Percentiles rank a stretch among this genome's conserved stretches.
phyloP scores from a whole-genome alignment of 805 yeast genomes.

The Wickerhamiella domercqiae region DNA sequence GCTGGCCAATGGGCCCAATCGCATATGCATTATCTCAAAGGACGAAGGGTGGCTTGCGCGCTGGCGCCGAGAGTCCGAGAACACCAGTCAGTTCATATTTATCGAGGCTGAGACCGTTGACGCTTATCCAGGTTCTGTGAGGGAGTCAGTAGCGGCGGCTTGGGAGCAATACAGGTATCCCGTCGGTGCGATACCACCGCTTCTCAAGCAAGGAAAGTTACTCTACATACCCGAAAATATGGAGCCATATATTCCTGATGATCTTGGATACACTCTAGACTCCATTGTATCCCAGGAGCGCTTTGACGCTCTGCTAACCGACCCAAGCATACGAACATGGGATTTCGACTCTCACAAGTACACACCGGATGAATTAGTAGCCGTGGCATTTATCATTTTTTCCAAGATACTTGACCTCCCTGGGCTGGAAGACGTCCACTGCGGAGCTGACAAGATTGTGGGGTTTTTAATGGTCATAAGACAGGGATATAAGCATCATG shows the following conservation, averaged over 20 bases:
- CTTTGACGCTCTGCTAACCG: background rate
- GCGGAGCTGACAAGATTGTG: conserved; percentile 32
- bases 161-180: background rate
- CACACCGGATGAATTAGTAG: conserved; percentile 47
- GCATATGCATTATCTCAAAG: background rate
- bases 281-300: background rate
- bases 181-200: background rate
- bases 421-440: conserved; percentile 3
- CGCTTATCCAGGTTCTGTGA: background rate
- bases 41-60: background rate
- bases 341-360: conserved; percentile 56
- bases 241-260: background rate
- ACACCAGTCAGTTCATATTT: background rate
- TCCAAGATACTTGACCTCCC: conserved; percentile 2
- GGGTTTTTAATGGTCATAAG: conserved; percentile 52
- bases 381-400: conserved; percentile 43
- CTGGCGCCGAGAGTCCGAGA: background rate
- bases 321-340: conserved; percentile 28
- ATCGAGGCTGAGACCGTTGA: background rate
- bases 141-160: background rate
- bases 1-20: background rate
- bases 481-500: conserved; percentile 66
- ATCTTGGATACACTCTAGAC: background rate
- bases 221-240: background rate
- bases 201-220: background rate